Conservation (phyloP, 305 asterid genomes). For the Fraxinus angustifolia region DNA sequence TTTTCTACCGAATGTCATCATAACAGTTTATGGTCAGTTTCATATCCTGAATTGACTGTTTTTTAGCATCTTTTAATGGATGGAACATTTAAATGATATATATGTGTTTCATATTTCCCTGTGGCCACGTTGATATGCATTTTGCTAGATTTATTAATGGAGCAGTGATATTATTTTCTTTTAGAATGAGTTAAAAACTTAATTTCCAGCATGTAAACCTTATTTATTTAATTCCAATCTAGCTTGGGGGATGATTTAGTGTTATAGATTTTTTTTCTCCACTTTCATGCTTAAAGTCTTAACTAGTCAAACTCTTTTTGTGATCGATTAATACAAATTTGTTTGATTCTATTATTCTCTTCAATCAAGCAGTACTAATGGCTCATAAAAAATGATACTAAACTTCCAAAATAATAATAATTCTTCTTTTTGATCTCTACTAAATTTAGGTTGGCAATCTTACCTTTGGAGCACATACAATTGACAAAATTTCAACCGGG, state of each 20-base stretch:
- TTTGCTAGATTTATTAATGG: neutral
- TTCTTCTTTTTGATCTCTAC: neutral
- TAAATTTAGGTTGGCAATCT: neutral
- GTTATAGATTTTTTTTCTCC: neutral
- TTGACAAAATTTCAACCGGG: neutral
- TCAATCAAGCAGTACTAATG: neutral
- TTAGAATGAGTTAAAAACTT: neutral
- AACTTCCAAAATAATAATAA: neutral
- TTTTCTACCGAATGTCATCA: constrained; percentile 68
- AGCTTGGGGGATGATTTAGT: neutral
- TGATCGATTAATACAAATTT: neutral
- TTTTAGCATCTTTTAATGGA: neutral
- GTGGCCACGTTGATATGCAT: neutral
- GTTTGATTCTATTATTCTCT: neutral
- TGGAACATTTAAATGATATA: neutral
- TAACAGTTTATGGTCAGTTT: constrained; percentile 60
- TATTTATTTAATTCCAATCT: neutral
- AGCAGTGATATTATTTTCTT: neutral
- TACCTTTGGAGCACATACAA: neutral
- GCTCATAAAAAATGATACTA: neutral
- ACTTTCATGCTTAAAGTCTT: neutral
- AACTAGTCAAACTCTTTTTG: neutral
- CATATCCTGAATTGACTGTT: neutral
- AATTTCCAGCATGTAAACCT: neutral
- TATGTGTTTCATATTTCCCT: neutral